Evolutionary conservation across 371 early-diverging fungal genomes (phyloP), one percentile per base, ranked within the genome.

Genomic region (Actinomortierella ambigua): DNA sequence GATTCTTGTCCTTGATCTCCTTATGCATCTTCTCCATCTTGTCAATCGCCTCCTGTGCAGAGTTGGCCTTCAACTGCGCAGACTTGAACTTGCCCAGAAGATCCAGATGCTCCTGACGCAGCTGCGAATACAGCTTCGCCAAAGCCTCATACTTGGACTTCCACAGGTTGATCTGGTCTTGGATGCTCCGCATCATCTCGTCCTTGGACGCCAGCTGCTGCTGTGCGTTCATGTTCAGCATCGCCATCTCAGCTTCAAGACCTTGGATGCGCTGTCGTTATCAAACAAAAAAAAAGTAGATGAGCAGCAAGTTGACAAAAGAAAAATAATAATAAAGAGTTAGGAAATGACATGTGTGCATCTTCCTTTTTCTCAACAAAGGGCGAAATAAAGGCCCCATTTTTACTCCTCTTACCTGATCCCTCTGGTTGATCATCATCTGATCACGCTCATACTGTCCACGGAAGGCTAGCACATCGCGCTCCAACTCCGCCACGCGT

Each of bases 101-200:
- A 40, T 95, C 98, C 61, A 98, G 81, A 77, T 98, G 97, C 64
- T 97, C 97, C 75, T 96, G 95, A 55, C 98, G 89, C 48, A 98
- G 82, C 71, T 96, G 94, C 15, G 96, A 92, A 70, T 98, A 98
- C 28, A 97, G 80, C 65, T 94, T 94, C n/a, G 96, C 94, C 11
- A 96, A 77, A 9, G 92, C 91, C 66, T 95, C 95, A 63, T 94
- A 95, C 76, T 94, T 96, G 66, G 89, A 88, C 81, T 92, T 94
- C 92, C 93, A 94, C 77, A 91, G 88, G 58, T 88, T 86, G 27
- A 93, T 84, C 70, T 89, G 81, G 77, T 86, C 89, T 80, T 93
- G 93, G 47, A 91, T 80, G 53, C 86, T 85, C 27, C 87, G 88
- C 44, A 92, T 88, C 60, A 92, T 77, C 63, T 89, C 87, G 59